Conservation (phyloP, 768 basidiomycete genomes). For the Piloderma croceum region DNA sequence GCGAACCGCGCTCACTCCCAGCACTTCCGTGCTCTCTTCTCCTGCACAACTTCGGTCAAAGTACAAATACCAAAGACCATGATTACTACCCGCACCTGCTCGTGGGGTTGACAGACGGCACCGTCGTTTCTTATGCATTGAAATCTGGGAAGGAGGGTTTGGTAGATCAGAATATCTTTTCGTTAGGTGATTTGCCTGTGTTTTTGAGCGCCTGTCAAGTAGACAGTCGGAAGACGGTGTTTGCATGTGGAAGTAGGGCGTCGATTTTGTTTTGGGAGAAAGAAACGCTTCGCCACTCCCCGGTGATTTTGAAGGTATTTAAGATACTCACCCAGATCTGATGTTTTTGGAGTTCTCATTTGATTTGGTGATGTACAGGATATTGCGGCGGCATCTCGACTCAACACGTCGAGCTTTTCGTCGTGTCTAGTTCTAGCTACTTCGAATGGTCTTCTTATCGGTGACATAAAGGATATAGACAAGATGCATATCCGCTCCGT, state of each 20-base stretch:
- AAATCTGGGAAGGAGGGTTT: conserved; percentile 28
- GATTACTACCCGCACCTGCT: conserved; percentile 54
- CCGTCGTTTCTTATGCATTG: conserved; percentile 53
- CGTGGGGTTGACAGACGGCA: conserved; percentile 72
- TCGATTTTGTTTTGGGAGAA: conserved; percentile 65
- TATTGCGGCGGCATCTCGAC: too few relatives aligned
- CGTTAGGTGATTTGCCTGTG: conserved; percentile 66
- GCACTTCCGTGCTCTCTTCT: conserved; percentile 43
- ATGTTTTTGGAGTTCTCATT: too few relatives aligned
- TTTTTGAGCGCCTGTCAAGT: conserved; percentile 48
- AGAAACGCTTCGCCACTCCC: conserved; percentile 58
- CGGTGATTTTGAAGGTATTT: conserved; percentile 63
- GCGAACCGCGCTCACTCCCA: conserved; percentile 32
- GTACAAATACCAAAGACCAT: conserved; percentile 27
- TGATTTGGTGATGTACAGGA: conserved; percentile 24
- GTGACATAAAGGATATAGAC: conserved; percentile 59
- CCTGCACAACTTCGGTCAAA: conserved; percentile 54
- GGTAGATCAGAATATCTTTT: conserved; percentile 50
- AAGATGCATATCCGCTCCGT: conserved; percentile 82
- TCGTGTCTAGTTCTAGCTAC: conserved; percentile 58
- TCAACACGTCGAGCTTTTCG: conserved; percentile 41
- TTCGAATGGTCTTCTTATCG: conserved; percentile 52
- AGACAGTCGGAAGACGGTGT: conserved; percentile 50
- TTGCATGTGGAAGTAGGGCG: conserved; percentile 69
- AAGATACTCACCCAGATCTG: too few relatives aligned